Base-by-base conservation (phyloP, 345 rosid species). In the Streptanthus diversifolius region DNA sequence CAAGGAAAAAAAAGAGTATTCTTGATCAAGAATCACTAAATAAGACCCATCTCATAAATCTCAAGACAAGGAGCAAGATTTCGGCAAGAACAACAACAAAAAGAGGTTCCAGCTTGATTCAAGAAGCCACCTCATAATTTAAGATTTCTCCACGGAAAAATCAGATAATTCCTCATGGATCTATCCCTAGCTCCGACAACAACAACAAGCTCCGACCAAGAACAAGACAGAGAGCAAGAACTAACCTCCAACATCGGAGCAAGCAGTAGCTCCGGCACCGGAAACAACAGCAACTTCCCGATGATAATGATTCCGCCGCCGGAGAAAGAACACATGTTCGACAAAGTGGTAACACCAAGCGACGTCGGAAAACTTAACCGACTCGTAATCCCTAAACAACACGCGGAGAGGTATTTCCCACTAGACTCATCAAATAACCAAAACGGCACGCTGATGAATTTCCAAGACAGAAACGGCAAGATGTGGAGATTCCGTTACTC, bases 341-440 rank as follows among this genome's bases (percentile, higher is more conserved):
- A 89, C 74, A 89, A 89, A 82, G 92, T 85, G 0, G 91, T 89
- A 54, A 89, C 95, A 12, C 95, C 95, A 35, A 89, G 95, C 53
- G 95, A 89, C 70, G 95, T 89, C 6, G 95, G 95, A 12, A 89
- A 89, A 79, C 83, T 89, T 10, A 89, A 89, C 79, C 85, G 95
- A 13, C 84, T 89, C 1, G 95, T 89, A 24, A 89, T 89, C 29
- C 95, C 95, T 4, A 89, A 89, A 75, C 96, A 89, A 52, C 92
- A 89, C 55, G 96, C 96, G 5, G 97, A 91, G 84, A 91, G 82
- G 79, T 86, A 84, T 78, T 89, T 91, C 72, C 98, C 97, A 0
- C 80, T 93, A 22, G 92, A 91, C 79, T 83, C 89, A 4, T 80
- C 95, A 10, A 40, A 85, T 1, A 86, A 84, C 81, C 88, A 87